Base-by-base conservation (phyloP, 2,329 filamentous ascomycete species). In the Daldinia sp. region DNA sequence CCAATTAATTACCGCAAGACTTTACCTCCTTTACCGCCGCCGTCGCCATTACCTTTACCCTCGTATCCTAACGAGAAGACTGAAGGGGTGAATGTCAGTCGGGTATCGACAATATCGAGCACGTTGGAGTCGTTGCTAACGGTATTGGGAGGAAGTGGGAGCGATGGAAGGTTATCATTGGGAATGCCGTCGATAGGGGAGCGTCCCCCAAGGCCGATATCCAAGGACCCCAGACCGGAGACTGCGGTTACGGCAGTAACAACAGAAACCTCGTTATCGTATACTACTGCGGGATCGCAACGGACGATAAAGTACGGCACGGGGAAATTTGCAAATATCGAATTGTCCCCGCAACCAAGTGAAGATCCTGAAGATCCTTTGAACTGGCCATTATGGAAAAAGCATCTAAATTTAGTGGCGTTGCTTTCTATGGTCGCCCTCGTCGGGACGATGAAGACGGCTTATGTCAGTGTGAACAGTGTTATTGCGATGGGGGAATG, bases 301-400 rank as follows among this genome's bases (percentile, higher is more conserved):
- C 74, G 77, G 50, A 72, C 74, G 11, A 78, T 83, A 68, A 84
- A 84, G 70, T 83, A 83, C 60, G 82, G 78, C 6, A 77, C 68
- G 21, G 82, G 82, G 0, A 81, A 77, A 55, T 69, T 79, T 58
- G 73, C 78, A 1, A 70, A 73, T 11, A 73, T 81, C 4, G 83
- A 85, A 71, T 73, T 85, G 45, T 79, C 83, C 8, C 85, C 85
- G 2, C 84, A 85, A 70, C 84, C 85, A 0, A 86, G 82, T 54
- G 81, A 85, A 57, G 81, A 85, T 56, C 76, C 78, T 0, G 77
- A 81, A 21, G 85, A 87, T 71, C 85, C 85, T 51, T 68, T 87
- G 81, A 88, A 87, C 68, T 87, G 85, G 85, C 79, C 82, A 2
- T 63, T 72, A 23, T 84, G 82, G 81, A 83, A 81, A 63, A 86